Conservation (phyloP, 768 basidiomycete species). For the Naganishia kalamii region DNA sequence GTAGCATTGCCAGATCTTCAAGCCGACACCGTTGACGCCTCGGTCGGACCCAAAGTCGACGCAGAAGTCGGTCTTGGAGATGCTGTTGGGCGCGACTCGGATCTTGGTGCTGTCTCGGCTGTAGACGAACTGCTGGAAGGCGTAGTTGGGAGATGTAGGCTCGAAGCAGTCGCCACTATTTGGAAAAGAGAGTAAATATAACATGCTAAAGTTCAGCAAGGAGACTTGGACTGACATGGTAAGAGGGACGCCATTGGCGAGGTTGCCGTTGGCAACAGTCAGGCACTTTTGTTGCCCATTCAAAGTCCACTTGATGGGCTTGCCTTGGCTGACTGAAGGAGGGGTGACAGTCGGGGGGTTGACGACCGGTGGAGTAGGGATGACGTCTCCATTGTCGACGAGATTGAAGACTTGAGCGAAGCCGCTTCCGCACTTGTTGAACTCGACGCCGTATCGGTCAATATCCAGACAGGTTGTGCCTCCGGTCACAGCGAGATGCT, state of each 20-base stretch:
- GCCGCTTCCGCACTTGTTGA: neutral
- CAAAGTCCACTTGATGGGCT: slow-evolving; percentile 5
- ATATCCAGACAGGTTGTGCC: neutral
- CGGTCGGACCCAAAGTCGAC: slow-evolving; percentile 26
- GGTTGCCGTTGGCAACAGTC: neutral
- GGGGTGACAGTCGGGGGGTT: too few species aligned
- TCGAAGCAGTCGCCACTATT: neutral
- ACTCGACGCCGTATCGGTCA: neutral
- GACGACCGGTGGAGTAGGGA: neutral
- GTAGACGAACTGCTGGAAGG: neutral
- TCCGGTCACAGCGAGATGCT: neutral
- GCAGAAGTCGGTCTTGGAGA: slow-evolving; percentile 26
- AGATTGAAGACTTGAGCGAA: neutral
- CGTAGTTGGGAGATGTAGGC: neutral
- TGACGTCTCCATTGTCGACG: neutral
- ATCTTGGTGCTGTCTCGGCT: neutral
- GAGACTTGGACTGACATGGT: too few species aligned
- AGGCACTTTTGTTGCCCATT: neutral
- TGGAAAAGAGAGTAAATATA: too few species aligned
- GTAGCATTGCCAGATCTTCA: slow-evolving; percentile 11
- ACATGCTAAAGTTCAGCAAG: too few species aligned
- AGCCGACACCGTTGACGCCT: neutral
- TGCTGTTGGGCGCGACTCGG: neutral
- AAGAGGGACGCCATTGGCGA: neutral
- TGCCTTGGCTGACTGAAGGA: neutral